Base-by-base conservation (phyloP, 2,329 filamentous ascomycete genomes). In the Biscogniauxia sp. region DNA sequence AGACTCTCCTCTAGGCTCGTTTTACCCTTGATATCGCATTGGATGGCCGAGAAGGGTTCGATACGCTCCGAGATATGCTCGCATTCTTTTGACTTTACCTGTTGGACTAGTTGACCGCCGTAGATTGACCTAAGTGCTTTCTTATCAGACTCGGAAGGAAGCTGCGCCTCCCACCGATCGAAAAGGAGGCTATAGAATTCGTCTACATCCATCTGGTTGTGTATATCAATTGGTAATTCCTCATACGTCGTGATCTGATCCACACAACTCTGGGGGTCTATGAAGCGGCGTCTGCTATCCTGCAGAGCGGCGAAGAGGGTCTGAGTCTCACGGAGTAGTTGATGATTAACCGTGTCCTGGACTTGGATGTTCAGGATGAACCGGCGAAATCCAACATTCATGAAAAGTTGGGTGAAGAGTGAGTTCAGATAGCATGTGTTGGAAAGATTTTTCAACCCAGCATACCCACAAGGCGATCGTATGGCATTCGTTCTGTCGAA, bases 351-450 rank as follows among this genome's bases (percentile, higher is more conserved):
- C 0, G 78, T 75, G 63, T 89, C 85, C 15, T 79, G 74, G 23
- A 91, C 78, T 8, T 80, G 75, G n/a, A 85, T 80, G 59, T 80
- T 76, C 62, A 98, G 81, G 67, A 99, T 90, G 74, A 98, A 97
- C 17, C 85, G 83, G 19, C 95, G 88, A 70, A 99, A 98, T 6
- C 87, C 83, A 17, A 91, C 78, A 72, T 99, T 98, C 92, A 97
- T 98, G 79, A 94, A 99, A 0, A 99, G 84, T 72, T 99, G 95
- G 0, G 93, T 94, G 62, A 98, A 83, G 0, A 99, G 80, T 0
- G 95, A 98, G 73, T 99, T 99, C 72, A 98, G 84, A 73, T 99
- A 99, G 76, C 95, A 99, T 0, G 96, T 98, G 72, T 97, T 97
- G 9, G 92, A 95, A 17, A 97, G 83, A 70, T 99, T 99, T 59